A percentile compares a stretch with the other conserved stretches of the same genome.
These are phyloP conservation scores for Corchorus olitorius DNA, from an alignment of 345 rosid species.

Conservation along the genomic window DNA sequence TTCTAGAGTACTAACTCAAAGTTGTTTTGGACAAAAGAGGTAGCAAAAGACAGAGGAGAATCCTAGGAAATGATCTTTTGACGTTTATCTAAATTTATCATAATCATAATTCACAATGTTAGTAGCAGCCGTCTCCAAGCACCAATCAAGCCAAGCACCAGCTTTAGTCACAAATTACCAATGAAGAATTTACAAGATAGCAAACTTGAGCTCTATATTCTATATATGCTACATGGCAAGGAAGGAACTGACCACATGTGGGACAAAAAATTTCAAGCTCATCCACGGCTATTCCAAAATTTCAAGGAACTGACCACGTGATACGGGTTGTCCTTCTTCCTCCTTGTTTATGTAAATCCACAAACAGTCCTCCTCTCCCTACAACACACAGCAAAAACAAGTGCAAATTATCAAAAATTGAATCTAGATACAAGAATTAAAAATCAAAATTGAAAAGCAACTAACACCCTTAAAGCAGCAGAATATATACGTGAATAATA, in stretches of 20 bases:
- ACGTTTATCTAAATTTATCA: not conserved
- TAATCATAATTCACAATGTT: not conserved
- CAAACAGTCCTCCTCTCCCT: constrained; percentile 87
- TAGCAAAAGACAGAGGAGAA: not conserved
- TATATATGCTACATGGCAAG: not conserved
- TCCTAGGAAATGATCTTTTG: not conserved
- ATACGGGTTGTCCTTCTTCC: too few species aligned
- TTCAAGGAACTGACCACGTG: not conserved
- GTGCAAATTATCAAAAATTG: not conserved
- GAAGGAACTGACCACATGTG: not conserved
- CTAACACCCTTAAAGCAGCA: not conserved
- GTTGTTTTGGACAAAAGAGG: not conserved
- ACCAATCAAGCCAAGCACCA: not conserved
- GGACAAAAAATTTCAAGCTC: not conserved
- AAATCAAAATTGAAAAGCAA: not conserved
- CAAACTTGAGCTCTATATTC: constrained; percentile 2
- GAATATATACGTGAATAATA: too few species aligned
- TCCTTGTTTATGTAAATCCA: constrained; percentile 52
- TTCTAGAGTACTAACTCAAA: too few species aligned
- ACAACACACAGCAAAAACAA: constrained; percentile 12
- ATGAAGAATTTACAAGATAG: not conserved
- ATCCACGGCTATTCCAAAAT: not conserved
- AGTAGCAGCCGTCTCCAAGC: not conserved
- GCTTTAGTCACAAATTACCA: not conserved
- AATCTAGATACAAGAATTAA: not conserved